phyloP scores from a whole-genome alignment of 495 filamentous ascomycete species.

The Hyaloscypha variabilis region DNA sequence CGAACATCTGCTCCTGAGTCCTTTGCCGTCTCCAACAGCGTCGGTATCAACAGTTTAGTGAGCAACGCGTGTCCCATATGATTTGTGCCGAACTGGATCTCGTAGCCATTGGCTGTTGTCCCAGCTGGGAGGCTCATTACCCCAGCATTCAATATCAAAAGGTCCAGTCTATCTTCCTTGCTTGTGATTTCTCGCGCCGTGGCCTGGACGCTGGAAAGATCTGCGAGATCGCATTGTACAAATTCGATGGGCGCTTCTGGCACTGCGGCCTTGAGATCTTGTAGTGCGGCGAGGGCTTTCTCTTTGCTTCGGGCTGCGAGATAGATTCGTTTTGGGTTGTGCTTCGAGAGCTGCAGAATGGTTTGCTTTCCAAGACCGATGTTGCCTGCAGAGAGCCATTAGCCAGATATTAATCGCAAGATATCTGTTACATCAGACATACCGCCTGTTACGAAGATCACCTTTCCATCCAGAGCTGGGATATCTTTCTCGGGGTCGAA shows the following conservation, averaged over 20 bases:
- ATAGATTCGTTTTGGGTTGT: constrained; percentile 62
- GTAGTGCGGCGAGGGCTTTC: constrained; percentile 54
- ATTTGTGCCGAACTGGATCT: constrained; percentile 71
- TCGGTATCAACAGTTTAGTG: constrained; percentile 64
- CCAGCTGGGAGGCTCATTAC: constrained; percentile 57
- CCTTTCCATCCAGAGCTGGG: constrained; percentile 54
- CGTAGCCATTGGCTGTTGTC: constrained; percentile 60
- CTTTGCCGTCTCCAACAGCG: constrained; percentile 46
- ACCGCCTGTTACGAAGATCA: constrained; percentile 67
- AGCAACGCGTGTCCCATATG: constrained; percentile 71
- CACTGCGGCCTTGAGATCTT: constrained; percentile 47
- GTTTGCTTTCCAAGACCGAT: constrained; percentile 68
- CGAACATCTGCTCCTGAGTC: constrained; percentile 44
- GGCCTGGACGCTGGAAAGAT: constrained; percentile 22
- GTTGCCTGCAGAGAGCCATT: constrained; percentile 48
- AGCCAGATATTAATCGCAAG: neutral
- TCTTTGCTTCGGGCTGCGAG: constrained; percentile 59
- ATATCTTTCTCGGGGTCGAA: constrained; percentile 62
- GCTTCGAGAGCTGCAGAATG: constrained; percentile 62
- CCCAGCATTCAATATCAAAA: constrained; percentile 71
- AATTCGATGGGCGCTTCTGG: constrained; percentile 31
- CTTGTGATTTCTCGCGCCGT: constrained; percentile 24
- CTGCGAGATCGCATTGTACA: constrained; percentile 31
- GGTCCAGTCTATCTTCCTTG: constrained; percentile 44
- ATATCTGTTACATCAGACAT: constrained; percentile 9